Evolutionary conservation across 495 filamentous ascomycete genomes (phyloP), one percentile per base, ranked within the genome.

Genomic region (Annulohypoxylon moriforme): DNA sequence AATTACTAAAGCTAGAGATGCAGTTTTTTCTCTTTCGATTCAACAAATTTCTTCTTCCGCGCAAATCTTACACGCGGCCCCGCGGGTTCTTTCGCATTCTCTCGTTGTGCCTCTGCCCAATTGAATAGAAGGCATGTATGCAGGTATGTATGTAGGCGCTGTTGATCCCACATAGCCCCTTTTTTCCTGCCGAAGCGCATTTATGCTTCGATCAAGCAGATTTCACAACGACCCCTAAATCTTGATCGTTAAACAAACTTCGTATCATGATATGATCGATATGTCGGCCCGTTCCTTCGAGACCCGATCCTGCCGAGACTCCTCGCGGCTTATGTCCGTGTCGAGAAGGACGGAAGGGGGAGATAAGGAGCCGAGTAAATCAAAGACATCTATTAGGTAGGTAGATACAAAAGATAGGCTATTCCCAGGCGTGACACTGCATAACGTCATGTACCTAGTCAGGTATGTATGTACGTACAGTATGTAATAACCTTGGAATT

Each of bases 1-100:
- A 29, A 22, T 18, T 58, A 40, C 31, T 20, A 24, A 24, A 25
- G 8, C 9, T 38, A 40, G 33, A 20, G 29, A 18, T 20, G 29
- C 14, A 8, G 52, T 40, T 59, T 20, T 29, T 46, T n/a, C n/a
- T 4, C 47, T 31, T 67, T 57, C 52, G 56, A 52, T 50, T 64
- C 50, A 63, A 53, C n/a, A 42, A 20, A 47, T 72, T 20, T 58
- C 64, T 33, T 71, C 44, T 72, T 67, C 64, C 64, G 59, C 64
- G 69, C 60, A 68, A 60, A 64, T 60, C 58, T 56, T 64, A 50
- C 69, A 72, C 64, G 64, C 69, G 59, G 63, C 69, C 64, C 42
- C 36, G 27, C 18, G 49, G 33, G 24, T 55, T 55, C 62, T 22
- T 36, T 13, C 47, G 60, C 36, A 38, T 27, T 11, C 25, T 13